Conservation (phyloP, 148 eudicot genomes). For the Amaranthus hypochondriacus region DNA sequence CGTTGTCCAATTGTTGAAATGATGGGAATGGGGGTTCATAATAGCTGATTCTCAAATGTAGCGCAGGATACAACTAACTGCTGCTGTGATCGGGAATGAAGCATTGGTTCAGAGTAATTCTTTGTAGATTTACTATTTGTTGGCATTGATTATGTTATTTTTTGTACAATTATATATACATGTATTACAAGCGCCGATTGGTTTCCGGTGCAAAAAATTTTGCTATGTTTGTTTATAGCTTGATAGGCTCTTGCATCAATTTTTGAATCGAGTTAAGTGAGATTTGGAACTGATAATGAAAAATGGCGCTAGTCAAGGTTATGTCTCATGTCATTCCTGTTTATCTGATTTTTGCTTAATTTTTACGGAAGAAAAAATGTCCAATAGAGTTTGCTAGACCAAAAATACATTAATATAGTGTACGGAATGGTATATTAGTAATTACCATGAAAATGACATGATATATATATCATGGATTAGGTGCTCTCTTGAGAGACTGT, state of each 20-base stretch:
- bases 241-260: constrained; percentile 1
- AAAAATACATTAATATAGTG: no score
- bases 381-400: no score
- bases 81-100: constrained; percentile 61
- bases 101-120: constrained; percentile 67
- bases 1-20: constrained; percentile 33
- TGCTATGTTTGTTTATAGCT: neutral
- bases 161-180: constrained; percentile 5
- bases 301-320: no score
- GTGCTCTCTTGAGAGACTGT: no score
- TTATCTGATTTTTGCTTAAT: no score
- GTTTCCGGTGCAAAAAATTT: constrained; percentile 6
- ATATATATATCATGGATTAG: no score
- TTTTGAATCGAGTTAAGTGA: neutral
- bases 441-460: no score
- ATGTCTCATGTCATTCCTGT: no score
- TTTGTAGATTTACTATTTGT: constrained; percentile 12
- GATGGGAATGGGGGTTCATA: constrained; percentile 5
- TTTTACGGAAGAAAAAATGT: no score
- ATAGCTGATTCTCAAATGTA: constrained; percentile 24
- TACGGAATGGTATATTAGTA: no score
- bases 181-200: neutral
- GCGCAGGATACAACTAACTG: constrained; percentile 7
- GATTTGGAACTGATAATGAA: no score
- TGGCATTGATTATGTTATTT: neutral